phyloP scores from a whole-genome alignment of 768 basidiomycete species.

The Serendipita indica region DNA sequence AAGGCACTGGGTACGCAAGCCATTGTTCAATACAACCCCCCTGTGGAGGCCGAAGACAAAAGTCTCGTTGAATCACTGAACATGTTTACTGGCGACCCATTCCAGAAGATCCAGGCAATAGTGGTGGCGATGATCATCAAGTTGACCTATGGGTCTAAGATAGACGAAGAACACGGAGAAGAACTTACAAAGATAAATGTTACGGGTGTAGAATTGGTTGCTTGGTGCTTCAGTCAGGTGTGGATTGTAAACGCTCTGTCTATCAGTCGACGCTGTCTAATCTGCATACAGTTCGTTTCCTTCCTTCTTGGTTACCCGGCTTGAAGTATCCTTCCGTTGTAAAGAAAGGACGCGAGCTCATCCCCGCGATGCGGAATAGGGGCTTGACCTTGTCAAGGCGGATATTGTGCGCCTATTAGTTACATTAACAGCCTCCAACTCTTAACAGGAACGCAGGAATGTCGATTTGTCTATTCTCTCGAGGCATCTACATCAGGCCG shows the following conservation, averaged over 20 bases:
- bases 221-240: neutral
- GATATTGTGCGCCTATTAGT: neutral
- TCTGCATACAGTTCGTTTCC: slow-evolving; percentile 24
- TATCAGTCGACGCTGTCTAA: neutral
- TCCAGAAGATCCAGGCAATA: neutral
- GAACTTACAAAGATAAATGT: neutral
- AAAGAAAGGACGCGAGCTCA: neutral
- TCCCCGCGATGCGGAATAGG: neutral
- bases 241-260: neutral
- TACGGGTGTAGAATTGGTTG: neutral
- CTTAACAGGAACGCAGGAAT: neutral
- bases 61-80: neutral
- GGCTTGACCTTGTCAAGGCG: neutral
- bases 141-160: neutral
- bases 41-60: neutral
- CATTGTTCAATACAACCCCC: neutral
- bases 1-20: neutral
- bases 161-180: neutral
- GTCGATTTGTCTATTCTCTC: neutral
- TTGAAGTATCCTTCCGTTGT: slow-evolving; percentile 40
- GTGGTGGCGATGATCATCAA: neutral
- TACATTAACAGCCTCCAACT: neutral
- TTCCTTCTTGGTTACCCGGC: slow-evolving; percentile 57
- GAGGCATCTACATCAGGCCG: neutral
- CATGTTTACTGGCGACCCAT: neutral